Percentiles rank a stretch among this genome's conserved stretches.
Evolutionary conservation across 2,329 filamentous ascomycete species (phyloP).

Genomic region (Colletotrichum tropicicola): DNA sequence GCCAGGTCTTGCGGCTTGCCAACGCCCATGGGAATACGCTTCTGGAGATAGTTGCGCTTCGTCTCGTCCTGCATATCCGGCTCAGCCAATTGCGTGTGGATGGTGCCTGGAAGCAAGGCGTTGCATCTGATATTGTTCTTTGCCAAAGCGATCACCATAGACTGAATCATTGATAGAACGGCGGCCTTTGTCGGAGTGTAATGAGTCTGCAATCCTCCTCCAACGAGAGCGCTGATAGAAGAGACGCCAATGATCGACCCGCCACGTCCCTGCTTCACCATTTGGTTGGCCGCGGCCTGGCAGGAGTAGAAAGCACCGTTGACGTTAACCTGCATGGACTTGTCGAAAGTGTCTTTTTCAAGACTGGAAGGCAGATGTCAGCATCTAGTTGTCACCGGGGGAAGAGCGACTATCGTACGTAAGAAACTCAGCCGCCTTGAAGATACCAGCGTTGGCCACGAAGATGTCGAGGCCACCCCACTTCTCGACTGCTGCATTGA

Average conservation of each 20-base stretch:
- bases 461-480: constrained; percentile 56
- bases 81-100: constrained; percentile 75
- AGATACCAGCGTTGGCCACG: constrained; percentile 23
- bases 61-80: constrained; percentile 70
- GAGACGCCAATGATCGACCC: constrained; percentile 74
- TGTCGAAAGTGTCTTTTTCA: constrained; percentile 66
- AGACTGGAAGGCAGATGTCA: constrained; percentile 51
- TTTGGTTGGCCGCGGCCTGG: constrained; percentile 65
- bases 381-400: not conserved
- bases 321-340: constrained; percentile 72
- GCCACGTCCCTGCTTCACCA: constrained; percentile 58
- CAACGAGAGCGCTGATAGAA: constrained; percentile 70
- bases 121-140: constrained; percentile 75
- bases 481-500: constrained; percentile 50
- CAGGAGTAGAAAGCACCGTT: constrained; percentile 78
- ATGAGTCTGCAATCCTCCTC: constrained; percentile 73
- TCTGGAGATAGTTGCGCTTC: constrained; percentile 74
- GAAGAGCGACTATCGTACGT: not conserved
- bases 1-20: constrained; percentile 71
- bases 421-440: constrained; percentile 21
- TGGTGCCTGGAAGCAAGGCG: constrained; percentile 74
- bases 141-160: constrained; percentile 71
- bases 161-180: constrained; percentile 74
- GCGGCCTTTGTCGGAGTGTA: constrained; percentile 80
- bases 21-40: constrained; percentile 71